Base-by-base conservation (phyloP, 768 basidiomycete species). In the Suillus plorans region DNA sequence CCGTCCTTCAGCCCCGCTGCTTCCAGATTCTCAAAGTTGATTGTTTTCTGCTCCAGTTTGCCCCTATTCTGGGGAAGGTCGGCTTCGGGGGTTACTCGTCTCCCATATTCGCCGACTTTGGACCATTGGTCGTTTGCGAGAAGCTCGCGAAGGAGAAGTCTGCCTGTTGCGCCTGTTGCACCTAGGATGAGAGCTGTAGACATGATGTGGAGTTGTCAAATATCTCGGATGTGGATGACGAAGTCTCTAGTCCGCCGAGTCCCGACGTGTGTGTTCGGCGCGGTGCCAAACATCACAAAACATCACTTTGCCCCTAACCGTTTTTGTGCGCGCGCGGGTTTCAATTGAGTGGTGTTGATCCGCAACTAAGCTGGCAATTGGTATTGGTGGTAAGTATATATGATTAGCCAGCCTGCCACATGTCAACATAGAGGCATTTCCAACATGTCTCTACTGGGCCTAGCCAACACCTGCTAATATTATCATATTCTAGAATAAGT, bases 101-200 rank as follows among this genome's bases (percentile, higher is more conserved):
- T 82, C 0, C 92, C 92, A 64, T 86, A 90, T 66, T 92, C 91
- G 62, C 82, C 85, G 3, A 94, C 86, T 50, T 81, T 82, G 1
- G 83, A 74, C 77, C 84, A 88, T 34, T 86, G 73, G 25, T 83
- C 70, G 16, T 83, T 86, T 2, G 80, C 75, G 36, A 94, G 84
- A 8, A 93, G 83, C 58, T 88, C 82, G 28, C 78, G 78, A 18
- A 94, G 83, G 52, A 92, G 77, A 47, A 82, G 76, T 47, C 81
- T 83, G 41, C 92, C 92, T 4, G 82, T 82, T 60, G 86, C 86
- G 59, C 92, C 92, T 1, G 92, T 92, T 2, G 86, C 88, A 22
- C 92, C 92, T 50, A 94, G 68, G 25, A 94, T 77, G 63, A 94
- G 83, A n/a, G 91, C 90, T 49, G 66, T 25, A 14, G 61, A 18